phyloP scores from a whole-genome alignment of 805 yeast species.

The Lipomyces chichibuensis region DNA sequence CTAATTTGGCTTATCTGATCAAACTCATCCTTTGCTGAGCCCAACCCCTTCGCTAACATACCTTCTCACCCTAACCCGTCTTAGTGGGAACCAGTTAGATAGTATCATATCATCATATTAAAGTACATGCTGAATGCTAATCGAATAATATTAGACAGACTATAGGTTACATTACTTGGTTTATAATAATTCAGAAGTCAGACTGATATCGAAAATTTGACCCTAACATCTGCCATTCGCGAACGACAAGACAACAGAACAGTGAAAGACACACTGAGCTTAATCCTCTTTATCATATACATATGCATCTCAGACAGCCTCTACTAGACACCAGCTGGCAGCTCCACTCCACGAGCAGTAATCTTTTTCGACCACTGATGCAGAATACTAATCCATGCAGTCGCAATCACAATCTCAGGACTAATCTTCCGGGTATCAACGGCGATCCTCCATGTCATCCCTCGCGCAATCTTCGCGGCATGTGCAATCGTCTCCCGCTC shows the following conservation, averaged over 20 bases:
- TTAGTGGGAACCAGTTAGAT: not conserved
- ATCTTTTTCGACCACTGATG: conserved; percentile 25
- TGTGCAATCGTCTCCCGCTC: conserved; percentile 28
- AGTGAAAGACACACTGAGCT: conserved; percentile 8
- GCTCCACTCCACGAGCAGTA: conserved; percentile 14
- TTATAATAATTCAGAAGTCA: not conserved
- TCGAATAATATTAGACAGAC: not conserved
- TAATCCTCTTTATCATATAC: not conserved
- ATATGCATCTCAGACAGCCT: not conserved
- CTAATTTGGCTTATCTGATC: not conserved
- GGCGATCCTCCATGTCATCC: conserved; percentile 31
- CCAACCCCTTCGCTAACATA: too few relatives aligned
- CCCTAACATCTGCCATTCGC: not conserved
- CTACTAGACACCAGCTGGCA: conserved; percentile 18
- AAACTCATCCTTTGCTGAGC: too few relatives aligned
- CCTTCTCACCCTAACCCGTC: too few relatives aligned
- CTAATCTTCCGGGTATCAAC: conserved; percentile 25
- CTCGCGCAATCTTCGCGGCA: conserved; percentile 25
- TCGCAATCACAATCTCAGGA: conserved; percentile 33
- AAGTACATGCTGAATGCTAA: not conserved
- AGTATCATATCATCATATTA: not conserved
- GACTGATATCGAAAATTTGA: not conserved
- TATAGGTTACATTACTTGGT: not conserved
- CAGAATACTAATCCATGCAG: conserved; percentile 35
- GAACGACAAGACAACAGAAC: conserved; percentile 1